Evolutionary conservation across 1,284 basidiomycete genomes (phyloP).

Genomic region (Hymenochaete sp.): DNA sequence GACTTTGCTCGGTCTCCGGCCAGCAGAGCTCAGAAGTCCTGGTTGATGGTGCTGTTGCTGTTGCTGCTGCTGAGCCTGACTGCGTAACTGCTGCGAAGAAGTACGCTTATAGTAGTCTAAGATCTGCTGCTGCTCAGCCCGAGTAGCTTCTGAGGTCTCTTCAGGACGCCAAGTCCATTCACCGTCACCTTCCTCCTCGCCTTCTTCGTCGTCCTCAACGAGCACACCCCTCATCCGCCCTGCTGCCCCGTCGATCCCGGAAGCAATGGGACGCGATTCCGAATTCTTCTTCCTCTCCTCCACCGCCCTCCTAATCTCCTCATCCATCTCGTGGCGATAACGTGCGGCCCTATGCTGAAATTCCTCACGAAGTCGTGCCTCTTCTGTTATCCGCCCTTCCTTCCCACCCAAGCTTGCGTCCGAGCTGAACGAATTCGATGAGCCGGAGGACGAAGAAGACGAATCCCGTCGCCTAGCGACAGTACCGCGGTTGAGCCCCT

Average conservation of each 20-base stretch:
- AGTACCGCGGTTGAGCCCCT: neutral
- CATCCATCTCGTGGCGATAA: constrained; percentile 8
- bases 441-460: constrained; percentile 2
- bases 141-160: constrained; percentile 1
- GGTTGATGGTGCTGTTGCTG: neutral
- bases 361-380: constrained; percentile 3
- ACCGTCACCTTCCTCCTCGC: constrained; percentile 5
- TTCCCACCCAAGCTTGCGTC: neutral
- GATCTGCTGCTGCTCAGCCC: constrained; percentile 15
- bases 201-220: constrained; percentile 6
- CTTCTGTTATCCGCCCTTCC: constrained; percentile 6
- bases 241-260: neutral
- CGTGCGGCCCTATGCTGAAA: neutral
- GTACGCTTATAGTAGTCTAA: constrained; percentile 12
- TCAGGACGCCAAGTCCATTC: constrained; percentile 16
- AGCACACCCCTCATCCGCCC: constrained; percentile 7
- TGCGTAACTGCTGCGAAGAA: neutral
- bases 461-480: constrained; percentile 7
- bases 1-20: constrained; percentile 15
- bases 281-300: constrained; percentile 3
- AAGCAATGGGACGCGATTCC: neutral
- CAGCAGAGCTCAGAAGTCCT: neutral
- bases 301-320: constrained; percentile 7
- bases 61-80: constrained; percentile 1
- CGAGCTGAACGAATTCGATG: neutral